Evolutionary conservation across 768 basidiomycete species (phyloP).

Genomic region (Suillus alpinus): DNA sequence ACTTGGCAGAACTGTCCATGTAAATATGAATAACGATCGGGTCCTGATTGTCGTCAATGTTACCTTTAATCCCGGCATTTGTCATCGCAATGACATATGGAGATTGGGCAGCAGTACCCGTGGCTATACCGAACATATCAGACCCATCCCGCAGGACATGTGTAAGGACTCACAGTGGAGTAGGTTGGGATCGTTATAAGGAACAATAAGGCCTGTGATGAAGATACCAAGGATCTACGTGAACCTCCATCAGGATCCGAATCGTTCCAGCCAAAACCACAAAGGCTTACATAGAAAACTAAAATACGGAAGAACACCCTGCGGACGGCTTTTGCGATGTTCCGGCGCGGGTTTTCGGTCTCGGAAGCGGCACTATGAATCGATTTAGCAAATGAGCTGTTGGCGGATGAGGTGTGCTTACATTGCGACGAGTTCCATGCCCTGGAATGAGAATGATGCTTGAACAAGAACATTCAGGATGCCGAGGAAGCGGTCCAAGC

Average conservation of each 20-base stretch:
- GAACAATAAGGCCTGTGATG: conserved; percentile 73
- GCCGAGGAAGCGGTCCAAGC: conserved; percentile 41
- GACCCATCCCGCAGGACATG: neutral
- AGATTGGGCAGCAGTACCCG: conserved; percentile 66
- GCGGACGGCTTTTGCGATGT: conserved; percentile 73
- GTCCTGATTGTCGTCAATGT: neutral
- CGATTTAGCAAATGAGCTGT: conserved; percentile 6
- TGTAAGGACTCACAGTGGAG: conserved; percentile 33
- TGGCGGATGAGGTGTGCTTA: conserved; percentile 33
- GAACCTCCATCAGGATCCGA: neutral
- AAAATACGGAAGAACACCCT: conserved; percentile 79
- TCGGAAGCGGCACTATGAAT: conserved; percentile 65
- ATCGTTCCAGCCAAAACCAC: neutral
- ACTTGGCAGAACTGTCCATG: conserved; percentile 46
- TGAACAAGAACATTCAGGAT: conserved; percentile 44
- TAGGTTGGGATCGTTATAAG: conserved; percentile 54
- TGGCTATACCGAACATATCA: conserved; percentile 37
- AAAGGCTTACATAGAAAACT: conserved; percentile 61
- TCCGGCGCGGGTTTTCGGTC: conserved; percentile 73
- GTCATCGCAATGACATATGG: conserved; percentile 83
- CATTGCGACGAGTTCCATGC: conserved; percentile 73
- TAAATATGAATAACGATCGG: conserved; percentile 1
- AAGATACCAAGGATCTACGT: conserved; percentile 64
- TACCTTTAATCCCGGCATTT: conserved; percentile 63
- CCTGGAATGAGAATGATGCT: conserved; percentile 76